Evolutionary conservation across 768 basidiomycete species (phyloP), one percentile per base, ranked within the genome.

Genomic region (Xerocomus potaroensis): DNA sequence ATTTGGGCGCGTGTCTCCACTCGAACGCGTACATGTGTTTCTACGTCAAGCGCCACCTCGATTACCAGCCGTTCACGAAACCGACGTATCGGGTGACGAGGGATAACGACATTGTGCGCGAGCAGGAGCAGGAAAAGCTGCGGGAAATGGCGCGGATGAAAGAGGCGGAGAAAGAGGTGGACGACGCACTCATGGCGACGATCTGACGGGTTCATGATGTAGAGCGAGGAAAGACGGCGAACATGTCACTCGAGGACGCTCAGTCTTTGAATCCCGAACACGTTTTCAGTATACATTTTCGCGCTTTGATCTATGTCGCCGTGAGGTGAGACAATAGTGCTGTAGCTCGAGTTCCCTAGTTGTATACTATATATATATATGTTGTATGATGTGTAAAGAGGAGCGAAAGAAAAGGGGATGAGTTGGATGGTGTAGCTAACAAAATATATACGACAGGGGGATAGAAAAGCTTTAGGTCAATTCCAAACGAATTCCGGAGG

Each of bases 21-120:
- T 90, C 91, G 16, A 75, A 80, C 40, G 85, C 90, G 5, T 95
- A 95, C 65, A 94, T 95, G 92, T 90, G 91, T 52, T 93, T 94
- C 70, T 96, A 95, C 62, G 89, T 91, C 50, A 94, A 94, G 65
- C 81, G 88, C 10, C 80, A 89, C 51, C 72, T 94, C 37, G 88
- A 93, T 52, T 94, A 93, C 68, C 85, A 83, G 62, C 81, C 84
- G 0, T 65, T 80, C 59, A 74, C 72, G 58, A 80, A 74, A 22
- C 87, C 87, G 5, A 80, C 81, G 0, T 89, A 90, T 57, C 75
- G 83, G 2, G 67, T 78, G 29, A 71, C 77, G 33, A 72, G 84
- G 22, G 84, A 88, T 63, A 78, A 73, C 14, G 85, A 86, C 58
- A 79, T 78, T 5, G 77, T 77, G 7, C 72, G 73, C 53, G 83